Base-by-base conservation (phyloP, 148 eudicot genomes). In the Gaultheria prostrata region DNA sequence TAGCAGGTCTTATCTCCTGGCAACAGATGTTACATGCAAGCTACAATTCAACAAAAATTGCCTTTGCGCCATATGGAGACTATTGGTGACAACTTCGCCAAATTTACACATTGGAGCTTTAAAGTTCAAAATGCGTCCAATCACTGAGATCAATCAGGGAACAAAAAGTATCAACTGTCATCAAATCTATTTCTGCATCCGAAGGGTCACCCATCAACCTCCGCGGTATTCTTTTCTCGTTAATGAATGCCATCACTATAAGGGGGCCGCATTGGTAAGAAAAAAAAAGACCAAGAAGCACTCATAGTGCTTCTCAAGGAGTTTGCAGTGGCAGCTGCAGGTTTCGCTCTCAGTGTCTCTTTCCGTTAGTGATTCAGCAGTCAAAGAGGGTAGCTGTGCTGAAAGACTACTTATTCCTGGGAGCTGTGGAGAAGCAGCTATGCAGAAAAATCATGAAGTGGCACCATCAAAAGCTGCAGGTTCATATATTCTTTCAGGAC, bases 401-500 rank as follows among this genome's bases (percentile, higher is more conserved):
- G 84, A 79, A 30, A 81, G 10, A 74, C 10, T 79, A 74, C 26
- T 79, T 73, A 30, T 59, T 48, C 77, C 84, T 71, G 85, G 76
- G 51, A 85, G 79, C 65, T 80, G 28, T 80, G 82, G 85, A 51
- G 86, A 79, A 77, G 74, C 80, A 50, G 70, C 46, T 26, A 61
- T 77, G 45, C 86, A 87, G 81, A 73, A 82, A 79, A 39, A 59
- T 82, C 74, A 30, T 75, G 87, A 75, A 84, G 77, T 77, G 50
- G 85, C 80, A 33, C 79, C 89, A 73, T 73, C 83, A 61, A 80
- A 81, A 73, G 77, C 65, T 70, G 79, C 92, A 92, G 97, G 98
- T 95, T 59, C 72, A 77, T 61, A 43, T 67, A 49, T 45, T 63
- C 12, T 7, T 49, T 80, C 80, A n/a, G n/a, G n/a, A n/a, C n/a